Percentiles rank a stretch among this genome's conserved stretches.
phyloP scores from a whole-genome alignment of 164 flowering plant species.

The Vitis rupestris region DNA sequence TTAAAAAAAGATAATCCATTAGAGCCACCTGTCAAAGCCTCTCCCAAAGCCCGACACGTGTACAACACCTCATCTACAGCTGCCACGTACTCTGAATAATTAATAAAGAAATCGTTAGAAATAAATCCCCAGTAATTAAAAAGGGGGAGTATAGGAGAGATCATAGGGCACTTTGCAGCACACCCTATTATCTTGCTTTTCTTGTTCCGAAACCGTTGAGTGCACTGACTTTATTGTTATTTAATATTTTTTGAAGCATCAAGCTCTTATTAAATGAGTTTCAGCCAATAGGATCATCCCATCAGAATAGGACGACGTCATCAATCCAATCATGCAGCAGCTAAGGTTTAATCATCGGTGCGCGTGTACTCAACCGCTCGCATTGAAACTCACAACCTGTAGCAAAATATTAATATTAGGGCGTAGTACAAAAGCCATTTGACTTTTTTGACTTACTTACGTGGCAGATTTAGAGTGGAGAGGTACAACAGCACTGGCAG shows the following conservation, averaged over 20 bases:
- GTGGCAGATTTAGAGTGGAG: too few relatives aligned
- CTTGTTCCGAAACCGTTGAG: neutral
- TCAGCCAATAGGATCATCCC: neutral
- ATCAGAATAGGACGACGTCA: constrained; percentile 14
- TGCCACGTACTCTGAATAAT: too few relatives aligned
- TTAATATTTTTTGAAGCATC: neutral
- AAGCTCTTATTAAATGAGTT: neutral
- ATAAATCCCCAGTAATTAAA: neutral
- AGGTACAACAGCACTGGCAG: too few relatives aligned
- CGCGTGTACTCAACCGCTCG: constrained; percentile 18
- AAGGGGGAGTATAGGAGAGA: neutral
- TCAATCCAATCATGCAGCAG: constrained; percentile 22
- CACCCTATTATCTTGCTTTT: neutral
- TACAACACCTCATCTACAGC: too few relatives aligned
- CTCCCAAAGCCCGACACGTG: too few relatives aligned
- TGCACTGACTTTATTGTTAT: constrained; percentile 22
- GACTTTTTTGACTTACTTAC: neutral
- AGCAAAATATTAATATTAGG: neutral
- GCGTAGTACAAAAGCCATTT: neutral
- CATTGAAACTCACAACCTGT: constrained; percentile 20
- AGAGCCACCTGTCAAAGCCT: too few relatives aligned
- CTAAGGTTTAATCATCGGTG: constrained; percentile 24
- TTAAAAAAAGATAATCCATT: too few relatives aligned
- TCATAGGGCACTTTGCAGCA: neutral
- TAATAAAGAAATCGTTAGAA: too few relatives aligned